Percentiles rank a stretch among this genome's conserved stretches.
phyloP scores from a whole-genome alignment of 2,329 filamentous ascomycete species.

The Sporothrix globosa region DNA sequence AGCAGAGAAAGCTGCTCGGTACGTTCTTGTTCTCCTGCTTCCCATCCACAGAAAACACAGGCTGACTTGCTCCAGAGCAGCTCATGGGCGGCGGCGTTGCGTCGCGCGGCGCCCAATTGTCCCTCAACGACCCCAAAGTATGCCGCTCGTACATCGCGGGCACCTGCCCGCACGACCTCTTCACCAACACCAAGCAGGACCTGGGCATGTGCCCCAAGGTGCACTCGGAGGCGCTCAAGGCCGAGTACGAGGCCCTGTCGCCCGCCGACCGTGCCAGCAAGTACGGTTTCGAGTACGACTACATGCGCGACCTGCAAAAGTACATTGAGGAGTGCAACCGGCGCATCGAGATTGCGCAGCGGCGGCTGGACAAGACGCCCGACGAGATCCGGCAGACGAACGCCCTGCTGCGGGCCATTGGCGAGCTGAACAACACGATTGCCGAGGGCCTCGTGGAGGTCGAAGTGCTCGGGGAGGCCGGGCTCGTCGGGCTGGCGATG shows the following conservation, averaged over 20 bases:
- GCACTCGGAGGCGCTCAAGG: conserved; percentile 84
- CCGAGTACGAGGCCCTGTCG: conserved; percentile 79
- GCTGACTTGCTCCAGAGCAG: conserved; percentile 67
- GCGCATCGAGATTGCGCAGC: conserved; percentile 86
- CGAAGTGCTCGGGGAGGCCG: conserved; percentile 78
- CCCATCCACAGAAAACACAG: neutral
- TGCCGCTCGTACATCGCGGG: conserved; percentile 93
- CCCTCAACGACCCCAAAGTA: conserved; percentile 88
- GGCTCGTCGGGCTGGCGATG: conserved; percentile 77
- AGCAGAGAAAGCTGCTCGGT: conserved; percentile 95
- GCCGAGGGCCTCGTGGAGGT: conserved; percentile 84
- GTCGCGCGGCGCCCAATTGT: conserved; percentile 77
- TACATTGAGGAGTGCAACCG: conserved; percentile 97
- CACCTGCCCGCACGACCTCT: conserved; percentile 96
- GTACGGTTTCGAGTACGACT: conserved; percentile 94
- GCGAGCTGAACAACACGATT: conserved; percentile 76
- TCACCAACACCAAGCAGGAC: conserved; percentile 99
- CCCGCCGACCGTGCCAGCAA: conserved; percentile 68
- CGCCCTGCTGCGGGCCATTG: conserved; percentile 80
- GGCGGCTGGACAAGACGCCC: conserved; percentile 91
- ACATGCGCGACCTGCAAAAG: conserved; percentile 91
- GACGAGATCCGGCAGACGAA: conserved; percentile 98
- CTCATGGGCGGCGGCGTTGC: conserved; percentile 78
- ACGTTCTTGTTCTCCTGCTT: conserved; percentile 38
- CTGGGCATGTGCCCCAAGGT: conserved; percentile 85